These are phyloP conservation scores for Trichoderma endophyticum DNA, from an alignment of 2,329 filamentous ascomycete species.

Conservation along the genomic window DNA sequence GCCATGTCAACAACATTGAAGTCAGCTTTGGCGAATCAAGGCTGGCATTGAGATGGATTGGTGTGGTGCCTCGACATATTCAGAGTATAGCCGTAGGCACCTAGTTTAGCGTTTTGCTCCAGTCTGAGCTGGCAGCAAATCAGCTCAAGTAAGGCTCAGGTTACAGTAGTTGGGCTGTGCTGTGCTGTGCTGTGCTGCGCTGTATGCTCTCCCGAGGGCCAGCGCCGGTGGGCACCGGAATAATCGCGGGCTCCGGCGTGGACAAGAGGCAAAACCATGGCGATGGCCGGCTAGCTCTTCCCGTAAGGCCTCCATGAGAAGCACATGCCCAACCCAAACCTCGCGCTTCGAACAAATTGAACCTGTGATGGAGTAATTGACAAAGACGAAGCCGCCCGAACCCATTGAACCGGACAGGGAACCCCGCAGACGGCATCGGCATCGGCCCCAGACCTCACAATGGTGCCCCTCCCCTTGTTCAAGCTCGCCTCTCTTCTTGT, in stretches of 20 bases:
- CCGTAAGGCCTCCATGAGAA: conserved; percentile 9
- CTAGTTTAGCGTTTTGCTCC: not conserved
- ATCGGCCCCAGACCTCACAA: conserved; percentile 29
- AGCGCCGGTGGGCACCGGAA: conserved; percentile 16
- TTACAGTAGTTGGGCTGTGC: not conserved
- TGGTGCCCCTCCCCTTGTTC: conserved; percentile 66
- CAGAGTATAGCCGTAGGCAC: not conserved
- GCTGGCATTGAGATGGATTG: not conserved
- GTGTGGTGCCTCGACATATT: not conserved
- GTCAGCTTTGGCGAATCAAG: not conserved
- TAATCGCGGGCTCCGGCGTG: conserved; percentile 18
- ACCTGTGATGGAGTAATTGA: not conserved
- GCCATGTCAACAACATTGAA: not conserved
- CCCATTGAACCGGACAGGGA: not conserved
- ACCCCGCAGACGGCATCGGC: not conserved
- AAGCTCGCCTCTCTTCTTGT: conserved; percentile 64
- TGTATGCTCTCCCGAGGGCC: not conserved
- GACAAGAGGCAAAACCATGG: not conserved
- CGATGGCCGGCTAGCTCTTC: not conserved
- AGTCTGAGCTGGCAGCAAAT: not conserved
- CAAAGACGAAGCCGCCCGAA: not conserved
- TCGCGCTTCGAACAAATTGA: not conserved
- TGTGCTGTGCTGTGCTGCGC: not conserved
- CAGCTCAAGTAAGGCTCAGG: not conserved
- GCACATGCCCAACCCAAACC: not conserved